Base-by-base conservation (phyloP, 1,284 basidiomycete genomes). In the Ganoderma lingzhi region DNA sequence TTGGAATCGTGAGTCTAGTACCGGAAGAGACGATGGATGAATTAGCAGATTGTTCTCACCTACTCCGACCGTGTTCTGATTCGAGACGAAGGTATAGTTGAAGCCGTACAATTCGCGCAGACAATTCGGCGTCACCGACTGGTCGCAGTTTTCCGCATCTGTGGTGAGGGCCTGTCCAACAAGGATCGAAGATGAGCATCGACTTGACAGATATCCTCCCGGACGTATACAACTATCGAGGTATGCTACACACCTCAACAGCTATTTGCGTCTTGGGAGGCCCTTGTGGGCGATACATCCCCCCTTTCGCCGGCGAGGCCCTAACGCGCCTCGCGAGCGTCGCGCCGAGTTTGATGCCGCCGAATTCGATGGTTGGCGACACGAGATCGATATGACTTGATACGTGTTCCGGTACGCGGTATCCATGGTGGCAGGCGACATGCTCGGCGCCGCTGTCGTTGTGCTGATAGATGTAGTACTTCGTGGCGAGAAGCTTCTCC, bases 391-490 rank as follows among this genome's bases (percentile, higher is more conserved):
- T 74, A 56, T 77, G 75, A 30, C 71, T 66, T 45, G 69, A 60
- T 58, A 77, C 60, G 63, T 76, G 73, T 60, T 73, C 72, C 0
- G 76, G 76, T 6, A 77, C 69, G 45, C 76, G 73, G 70, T 77
- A 77, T 28, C 70, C 75, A 23, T 66, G 62, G 44, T 68, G 70
- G 69, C 76, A 77, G 3, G 81, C 84, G 82, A 71, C 53, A 48
- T 73, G 72, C 69, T 75, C 65, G 75, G 75, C 73, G 23, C 84
- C 83, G 28, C 72, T 76, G 42, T 71, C 71, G 10, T 74, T 75
- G 73, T 87, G 84, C 48, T 72, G 70, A 74, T 84, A 87, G 19
- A 84, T 78, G 68, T 83, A 78, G 75, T 87, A 87, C 66, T 84
- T 77, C 0, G 85, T 81, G 58, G 78, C 78, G 48, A 87, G 75